Evolutionary conservation across 192 early-diverging fungal species (phyloP).

Genomic region (Phlyctochytrium arcticum): DNA sequence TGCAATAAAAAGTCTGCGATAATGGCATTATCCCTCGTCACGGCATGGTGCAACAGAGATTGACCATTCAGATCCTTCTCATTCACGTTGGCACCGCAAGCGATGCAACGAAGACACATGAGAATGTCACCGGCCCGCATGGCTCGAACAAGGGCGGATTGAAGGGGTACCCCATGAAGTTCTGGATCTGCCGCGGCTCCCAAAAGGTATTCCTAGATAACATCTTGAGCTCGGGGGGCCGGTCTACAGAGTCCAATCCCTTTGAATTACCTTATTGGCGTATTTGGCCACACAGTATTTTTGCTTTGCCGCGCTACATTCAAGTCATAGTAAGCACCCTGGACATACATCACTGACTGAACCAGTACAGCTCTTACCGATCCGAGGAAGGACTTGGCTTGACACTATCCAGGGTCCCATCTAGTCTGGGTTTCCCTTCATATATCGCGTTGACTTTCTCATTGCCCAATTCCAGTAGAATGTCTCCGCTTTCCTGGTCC

Average conservation of each 20-base stretch:
- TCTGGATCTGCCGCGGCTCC: not conserved
- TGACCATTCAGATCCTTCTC: slow-evolving; percentile 50
- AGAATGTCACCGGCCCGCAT: slow-evolving; percentile 53
- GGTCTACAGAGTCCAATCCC: not conserved
- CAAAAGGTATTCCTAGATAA: slow-evolving; percentile 3
- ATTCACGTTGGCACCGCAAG: slow-evolving; percentile 72
- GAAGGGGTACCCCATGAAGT: not conserved
- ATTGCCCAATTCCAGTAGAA: slow-evolving; percentile 84
- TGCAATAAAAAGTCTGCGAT: slow-evolving; percentile 75
- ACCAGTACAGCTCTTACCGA: not conserved
- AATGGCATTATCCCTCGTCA: slow-evolving; percentile 58
- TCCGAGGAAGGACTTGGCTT: slow-evolving; percentile 28
- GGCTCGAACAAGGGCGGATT: slow-evolving; percentile 56
- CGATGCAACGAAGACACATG: slow-evolving; percentile 57
- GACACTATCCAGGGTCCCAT: not conserved
- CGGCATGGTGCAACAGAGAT: slow-evolving; percentile 61
- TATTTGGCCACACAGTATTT: slow-evolving; percentile 23
- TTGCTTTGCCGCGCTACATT: slow-evolving; percentile 15
- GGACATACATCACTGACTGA: not conserved
- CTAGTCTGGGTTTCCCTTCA: slow-evolving; percentile 23
- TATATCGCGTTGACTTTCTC: slow-evolving; percentile 52
- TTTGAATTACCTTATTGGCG: slow-evolving; percentile 41
- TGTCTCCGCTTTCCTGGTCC: slow-evolving; percentile 67
- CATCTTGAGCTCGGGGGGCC: not conserved
- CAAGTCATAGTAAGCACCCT: not conserved